Evolutionary conservation across 345 rosid species (phyloP), one percentile per base, ranked within the genome.

Genomic region (Sonneratia alba): DNA sequence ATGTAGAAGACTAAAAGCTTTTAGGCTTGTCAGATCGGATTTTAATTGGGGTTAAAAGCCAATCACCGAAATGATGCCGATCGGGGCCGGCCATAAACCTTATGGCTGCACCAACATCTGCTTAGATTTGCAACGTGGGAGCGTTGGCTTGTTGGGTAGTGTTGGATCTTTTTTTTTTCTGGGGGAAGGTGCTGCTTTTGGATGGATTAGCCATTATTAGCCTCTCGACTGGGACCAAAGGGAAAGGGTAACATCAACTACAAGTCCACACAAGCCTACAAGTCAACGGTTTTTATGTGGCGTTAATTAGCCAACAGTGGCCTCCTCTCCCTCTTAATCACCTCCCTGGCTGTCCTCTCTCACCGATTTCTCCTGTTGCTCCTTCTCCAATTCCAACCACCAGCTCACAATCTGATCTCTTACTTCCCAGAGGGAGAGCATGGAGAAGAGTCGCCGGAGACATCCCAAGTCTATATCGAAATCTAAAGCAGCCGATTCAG

Each of bases 251-350:
- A 65, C 70, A 67, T 72, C 79, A 72, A 75, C 79, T 65, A 75
- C 76, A 70, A 75, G 81, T 79, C 81, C 56, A 36, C 64, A 24
- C 16, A 69, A 66, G 77, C 74, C 81, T 68, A 75, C 74, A 10
- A 66, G 76, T 75, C 81, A 79, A 78, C 13, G 9, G 32, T 27
- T 27, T 27, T 0, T 27, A 27, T 27, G 32, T 27, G 16, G 19
- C 65, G 61, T 76, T 65, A 48, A 71, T 42, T 43, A 67, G 71
- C 15, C 1, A 57, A 47, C 3, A 7, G 51, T 8, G 15, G 51
- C 15, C 51, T 47, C 15, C 14, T 47, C 51, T 47, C 51, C 51
- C 51, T 19, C 57, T 53, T 19, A 53, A 4, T 16, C 57, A 53
- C 15, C n/a, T 53, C 57, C 22, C 1, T 19, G 57, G 57, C 22